phyloP scores from a whole-genome alignment of 2,329 filamentous ascomycete genomes.

The Colletotrichum tabaci region DNA sequence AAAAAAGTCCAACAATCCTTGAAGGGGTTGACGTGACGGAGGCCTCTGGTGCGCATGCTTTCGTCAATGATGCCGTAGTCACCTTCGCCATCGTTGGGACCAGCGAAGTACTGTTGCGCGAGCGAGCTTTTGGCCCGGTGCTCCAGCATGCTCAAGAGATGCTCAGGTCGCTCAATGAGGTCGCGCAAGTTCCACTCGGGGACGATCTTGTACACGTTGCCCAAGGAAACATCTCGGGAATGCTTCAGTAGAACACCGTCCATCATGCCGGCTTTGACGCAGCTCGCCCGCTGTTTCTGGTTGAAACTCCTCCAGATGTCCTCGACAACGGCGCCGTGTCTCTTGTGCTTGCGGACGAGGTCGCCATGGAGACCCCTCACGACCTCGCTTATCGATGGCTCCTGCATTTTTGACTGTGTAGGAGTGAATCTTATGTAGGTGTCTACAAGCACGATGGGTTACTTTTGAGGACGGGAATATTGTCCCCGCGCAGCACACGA shows the following conservation, averaged over 20 bases:
- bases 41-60: constrained; percentile 52
- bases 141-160: constrained; percentile 55
- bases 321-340: constrained; percentile 54
- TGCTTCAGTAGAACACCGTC: constrained; percentile 55
- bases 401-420: neutral
- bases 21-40: constrained; percentile 49
- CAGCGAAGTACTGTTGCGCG: constrained; percentile 52
- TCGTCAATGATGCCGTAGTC: constrained; percentile 54
- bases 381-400: constrained; percentile 5
- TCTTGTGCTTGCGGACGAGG: constrained; percentile 56
- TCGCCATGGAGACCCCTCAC: constrained; percentile 53
- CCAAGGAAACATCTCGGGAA: constrained; percentile 52
- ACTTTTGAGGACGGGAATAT: neutral
- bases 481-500: neutral
- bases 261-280: constrained; percentile 52
- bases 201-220: constrained; percentile 55
- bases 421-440: neutral
- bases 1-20: constrained; percentile 56
- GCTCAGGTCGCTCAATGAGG: constrained; percentile 54
- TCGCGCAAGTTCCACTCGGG: constrained; percentile 63
- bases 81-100: constrained; percentile 51
- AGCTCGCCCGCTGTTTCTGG: constrained; percentile 51
- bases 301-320: constrained; percentile 57
- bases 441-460: no score
- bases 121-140: constrained; percentile 54